Percentiles rank a stretch among this genome's conserved stretches.
Conservation (phyloP, 805 yeast genomes). For the Yamadazyma akitaensis region DNA sequence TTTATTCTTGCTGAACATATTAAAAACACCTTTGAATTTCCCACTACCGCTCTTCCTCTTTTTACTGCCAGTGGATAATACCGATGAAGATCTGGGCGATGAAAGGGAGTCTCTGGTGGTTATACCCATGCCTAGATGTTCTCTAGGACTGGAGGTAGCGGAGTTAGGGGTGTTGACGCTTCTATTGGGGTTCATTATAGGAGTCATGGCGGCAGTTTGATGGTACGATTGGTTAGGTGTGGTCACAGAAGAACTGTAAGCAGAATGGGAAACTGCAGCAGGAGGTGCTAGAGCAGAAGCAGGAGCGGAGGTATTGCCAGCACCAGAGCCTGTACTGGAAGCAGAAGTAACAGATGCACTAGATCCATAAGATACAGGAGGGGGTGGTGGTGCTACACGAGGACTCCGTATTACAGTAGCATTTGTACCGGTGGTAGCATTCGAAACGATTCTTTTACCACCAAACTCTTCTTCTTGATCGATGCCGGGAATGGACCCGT, state of each 20-base stretch:
- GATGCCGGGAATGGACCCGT: neutral
- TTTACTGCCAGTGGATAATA: conserved; percentile 9
- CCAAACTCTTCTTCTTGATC: neutral
- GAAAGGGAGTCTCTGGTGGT: conserved; percentile 12
- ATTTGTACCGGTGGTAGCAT: neutral
- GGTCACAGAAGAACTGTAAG: conserved; percentile 10
- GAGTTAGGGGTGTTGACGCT: conserved; percentile 11
- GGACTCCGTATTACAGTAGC: conserved; percentile 24
- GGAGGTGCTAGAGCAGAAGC: conserved; percentile 17
- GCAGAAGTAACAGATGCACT: neutral
- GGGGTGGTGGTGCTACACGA: conserved; percentile 15
- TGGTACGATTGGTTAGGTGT: conserved; percentile 18
- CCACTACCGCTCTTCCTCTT: conserved; percentile 41
- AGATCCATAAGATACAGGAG: conserved; percentile 3
- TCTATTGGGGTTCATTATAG: conserved; percentile 21
- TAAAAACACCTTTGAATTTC: conserved; percentile 58
- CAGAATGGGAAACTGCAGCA: conserved; percentile 7
- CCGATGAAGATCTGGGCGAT: conserved; percentile 17
- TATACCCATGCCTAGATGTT: conserved; percentile 21
- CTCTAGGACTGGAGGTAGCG: conserved; percentile 23
- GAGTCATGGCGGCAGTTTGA: conserved; percentile 30
- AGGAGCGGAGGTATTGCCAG: neutral
- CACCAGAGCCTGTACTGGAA: neutral
- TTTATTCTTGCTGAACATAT: conserved; percentile 42
- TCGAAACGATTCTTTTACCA: conserved; percentile 18